phyloP scores from a whole-genome alignment of 768 basidiomycete species.

The Russula griseocarnosa region DNA sequence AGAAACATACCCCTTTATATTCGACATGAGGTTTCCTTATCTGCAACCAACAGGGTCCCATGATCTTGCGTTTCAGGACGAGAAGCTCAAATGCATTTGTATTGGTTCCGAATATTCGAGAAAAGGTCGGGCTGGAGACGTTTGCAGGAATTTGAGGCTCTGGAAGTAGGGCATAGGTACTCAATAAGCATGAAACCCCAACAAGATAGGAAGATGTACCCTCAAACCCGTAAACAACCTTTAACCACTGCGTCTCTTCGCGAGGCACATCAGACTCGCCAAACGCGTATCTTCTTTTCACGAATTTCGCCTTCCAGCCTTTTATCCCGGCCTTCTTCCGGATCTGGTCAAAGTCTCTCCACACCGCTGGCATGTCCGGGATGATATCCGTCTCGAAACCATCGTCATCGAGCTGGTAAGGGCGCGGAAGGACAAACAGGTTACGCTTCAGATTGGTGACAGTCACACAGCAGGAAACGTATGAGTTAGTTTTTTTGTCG shows the following conservation, averaged over 20 bases:
- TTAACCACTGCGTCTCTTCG: conserved; percentile 82
- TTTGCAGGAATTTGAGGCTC: conserved; percentile 71
- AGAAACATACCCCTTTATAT: conserved; percentile 64
- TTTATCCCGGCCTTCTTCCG: conserved; percentile 65
- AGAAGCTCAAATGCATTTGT: conserved; percentile 91
- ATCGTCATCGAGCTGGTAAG: conserved; percentile 52
- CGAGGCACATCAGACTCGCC: conserved; percentile 78
- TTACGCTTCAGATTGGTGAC: conserved; percentile 86
- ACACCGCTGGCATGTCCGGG: conserved; percentile 67
- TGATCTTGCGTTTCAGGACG: conserved; percentile 93
- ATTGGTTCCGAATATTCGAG: conserved; percentile 84
- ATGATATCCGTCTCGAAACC: conserved; percentile 71
- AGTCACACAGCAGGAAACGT: conserved; percentile 83
- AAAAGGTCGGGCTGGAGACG: conserved; percentile 77
- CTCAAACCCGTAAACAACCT: conserved; percentile 87
- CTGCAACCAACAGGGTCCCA: conserved; percentile 97
- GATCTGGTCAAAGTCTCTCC: conserved; percentile 77
- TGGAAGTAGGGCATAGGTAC: conserved; percentile 31
- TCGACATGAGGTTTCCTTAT: conserved; percentile 74
- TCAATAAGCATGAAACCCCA: neutral
- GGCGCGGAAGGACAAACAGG: conserved; percentile 81
- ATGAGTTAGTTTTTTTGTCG: conserved; percentile 63
- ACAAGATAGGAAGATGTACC: conserved; percentile 41
- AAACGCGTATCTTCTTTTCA: conserved; percentile 89
- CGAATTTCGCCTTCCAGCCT: conserved; percentile 76